Evolutionary conservation across 2,329 filamentous ascomycete genomes (phyloP).

Genomic region (Arachnomyces sp.): DNA sequence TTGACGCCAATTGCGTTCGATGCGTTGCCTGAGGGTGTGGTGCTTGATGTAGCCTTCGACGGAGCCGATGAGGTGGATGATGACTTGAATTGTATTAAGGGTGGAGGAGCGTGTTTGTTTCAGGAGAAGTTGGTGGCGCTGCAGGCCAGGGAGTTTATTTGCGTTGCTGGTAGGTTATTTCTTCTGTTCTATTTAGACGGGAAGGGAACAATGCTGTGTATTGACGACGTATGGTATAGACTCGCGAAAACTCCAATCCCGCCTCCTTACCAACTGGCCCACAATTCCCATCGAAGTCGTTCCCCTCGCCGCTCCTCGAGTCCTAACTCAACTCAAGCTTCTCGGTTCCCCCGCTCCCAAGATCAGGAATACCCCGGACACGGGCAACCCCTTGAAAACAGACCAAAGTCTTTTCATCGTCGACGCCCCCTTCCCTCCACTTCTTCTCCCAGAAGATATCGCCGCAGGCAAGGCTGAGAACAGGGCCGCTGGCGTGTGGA

Average conservation of each 20-base stretch:
- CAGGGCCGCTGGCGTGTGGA: constrained; percentile 63
- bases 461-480: constrained; percentile 41
- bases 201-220: not conserved
- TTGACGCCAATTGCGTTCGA: constrained; percentile 71
- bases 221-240: constrained; percentile 53
- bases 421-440: constrained; percentile 75
- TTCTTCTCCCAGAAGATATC: constrained; percentile 57
- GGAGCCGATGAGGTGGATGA: constrained; percentile 95
- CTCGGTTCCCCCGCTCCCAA: constrained; percentile 65
- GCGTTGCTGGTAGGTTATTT: constrained; percentile 60
- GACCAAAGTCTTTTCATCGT: constrained; percentile 86
- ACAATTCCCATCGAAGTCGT: constrained; percentile 88
- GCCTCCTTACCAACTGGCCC: constrained; percentile 69
- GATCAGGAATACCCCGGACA: constrained; percentile 69
- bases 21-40: constrained; percentile 53
- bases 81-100: constrained; percentile 94
- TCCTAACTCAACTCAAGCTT: constrained; percentile 61
- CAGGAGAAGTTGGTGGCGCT: constrained; percentile 95
- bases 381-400: constrained; percentile 66
- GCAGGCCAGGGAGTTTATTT: constrained; percentile 75
- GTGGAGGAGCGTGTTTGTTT: constrained; percentile 92
- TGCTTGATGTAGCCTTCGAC: constrained; percentile 87
- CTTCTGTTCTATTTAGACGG: not conserved
- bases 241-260: constrained; percentile 76
- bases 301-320: constrained; percentile 69